Evolutionary conservation across 2,329 filamentous ascomycete genomes (phyloP).

Genomic region (Orbilia quercus): DNA sequence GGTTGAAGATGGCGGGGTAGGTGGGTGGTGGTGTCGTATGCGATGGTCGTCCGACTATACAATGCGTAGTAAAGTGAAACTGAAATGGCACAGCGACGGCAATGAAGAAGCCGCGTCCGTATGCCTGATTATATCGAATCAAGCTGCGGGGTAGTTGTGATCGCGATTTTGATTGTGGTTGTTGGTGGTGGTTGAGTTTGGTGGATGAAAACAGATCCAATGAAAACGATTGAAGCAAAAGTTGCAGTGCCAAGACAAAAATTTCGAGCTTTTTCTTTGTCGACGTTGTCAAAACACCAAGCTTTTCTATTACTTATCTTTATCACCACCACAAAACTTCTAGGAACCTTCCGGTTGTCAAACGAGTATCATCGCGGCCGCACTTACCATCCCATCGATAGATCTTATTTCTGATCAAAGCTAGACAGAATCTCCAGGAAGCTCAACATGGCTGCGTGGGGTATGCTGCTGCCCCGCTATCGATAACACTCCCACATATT

Average conservation of each 20-base stretch:
- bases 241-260: constrained; percentile 49
- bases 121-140: not conserved
- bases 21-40: constrained; percentile 3
- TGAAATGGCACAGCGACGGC: not conserved
- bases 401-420: not conserved
- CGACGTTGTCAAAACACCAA: constrained; percentile 7
- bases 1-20: constrained; percentile 4
- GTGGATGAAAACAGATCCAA: not conserved
- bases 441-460: constrained; percentile 52
- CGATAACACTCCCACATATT: constrained; percentile 26
- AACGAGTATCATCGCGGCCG: constrained; percentile 1
- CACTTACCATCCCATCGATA: not conserved
- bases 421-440: not conserved
- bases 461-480: constrained; percentile 50
- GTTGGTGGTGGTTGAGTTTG: not conserved
- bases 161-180: not conserved
- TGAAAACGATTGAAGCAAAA: not conserved
- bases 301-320: not conserved
- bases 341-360: not conserved
- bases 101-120: not conserved
- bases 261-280: constrained; percentile 37
- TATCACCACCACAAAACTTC: constrained; percentile 1
- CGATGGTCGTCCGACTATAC: constrained; percentile 24
- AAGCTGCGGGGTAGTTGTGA: not conserved
- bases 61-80: not conserved